Evolutionary conservation across 305 asterid species (phyloP).

Genomic region (Fraxinus angustifolia): DNA sequence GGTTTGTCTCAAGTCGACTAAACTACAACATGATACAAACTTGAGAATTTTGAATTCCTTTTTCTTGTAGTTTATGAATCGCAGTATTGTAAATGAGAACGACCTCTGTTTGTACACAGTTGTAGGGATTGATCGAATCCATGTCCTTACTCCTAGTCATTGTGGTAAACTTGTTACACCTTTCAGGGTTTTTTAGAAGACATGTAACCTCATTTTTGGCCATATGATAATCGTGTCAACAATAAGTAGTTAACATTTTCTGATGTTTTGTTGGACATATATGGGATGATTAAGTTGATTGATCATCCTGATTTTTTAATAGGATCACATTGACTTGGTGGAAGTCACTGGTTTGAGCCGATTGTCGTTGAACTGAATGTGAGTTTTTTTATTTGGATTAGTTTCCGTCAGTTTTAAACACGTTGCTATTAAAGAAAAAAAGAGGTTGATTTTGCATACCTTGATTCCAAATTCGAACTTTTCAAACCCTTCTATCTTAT

Average conservation of each 20-base stretch:
- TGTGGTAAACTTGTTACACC: not conserved
- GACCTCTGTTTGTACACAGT: not conserved
- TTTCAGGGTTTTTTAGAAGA: not conserved
- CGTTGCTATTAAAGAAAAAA: not conserved
- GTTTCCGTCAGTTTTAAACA: not conserved
- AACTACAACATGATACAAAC: slow-evolving; percentile 1
- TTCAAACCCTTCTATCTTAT: not conserved
- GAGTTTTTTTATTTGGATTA: not conserved
- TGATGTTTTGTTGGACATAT: not conserved
- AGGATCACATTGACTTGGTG: not conserved
- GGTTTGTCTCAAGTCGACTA: slow-evolving; percentile 27
- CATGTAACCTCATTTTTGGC: not conserved
- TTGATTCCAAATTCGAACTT: not conserved
- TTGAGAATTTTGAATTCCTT: not conserved
- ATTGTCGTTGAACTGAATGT: not conserved
- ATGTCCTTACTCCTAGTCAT: not conserved
- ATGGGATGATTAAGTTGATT: not conserved
- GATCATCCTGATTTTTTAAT: not conserved
- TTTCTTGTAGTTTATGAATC: not conserved
- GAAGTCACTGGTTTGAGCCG: not conserved
- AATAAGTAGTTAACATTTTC: not conserved
- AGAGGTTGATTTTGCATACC: not conserved
- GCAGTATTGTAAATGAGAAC: not conserved
- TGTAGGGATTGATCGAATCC: not conserved
- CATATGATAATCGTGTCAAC: not conserved